These are phyloP conservation scores for Candida patagonica DNA, from an alignment of 805 yeast species.

Conservation along the genomic window DNA sequence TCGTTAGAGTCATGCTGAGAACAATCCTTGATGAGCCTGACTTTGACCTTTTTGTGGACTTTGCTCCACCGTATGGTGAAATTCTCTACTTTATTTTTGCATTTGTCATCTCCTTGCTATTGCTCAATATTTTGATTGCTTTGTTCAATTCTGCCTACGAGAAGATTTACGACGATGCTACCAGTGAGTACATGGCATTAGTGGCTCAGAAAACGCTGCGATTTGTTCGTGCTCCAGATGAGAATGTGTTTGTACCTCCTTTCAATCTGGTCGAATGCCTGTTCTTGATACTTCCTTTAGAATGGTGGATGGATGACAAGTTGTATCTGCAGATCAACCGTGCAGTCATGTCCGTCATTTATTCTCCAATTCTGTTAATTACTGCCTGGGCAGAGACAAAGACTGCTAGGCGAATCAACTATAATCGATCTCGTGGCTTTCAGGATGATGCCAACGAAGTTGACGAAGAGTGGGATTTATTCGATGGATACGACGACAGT, in stretches of 20 bases:
- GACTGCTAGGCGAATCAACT: slow-evolving; percentile 59
- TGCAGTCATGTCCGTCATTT: slow-evolving; percentile 52
- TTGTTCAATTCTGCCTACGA: slow-evolving; percentile 78
- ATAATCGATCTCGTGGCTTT: slow-evolving; percentile 53
- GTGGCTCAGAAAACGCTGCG: slow-evolving; percentile 77
- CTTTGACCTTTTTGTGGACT: slow-evolving; percentile 56
- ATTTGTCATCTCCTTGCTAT: slow-evolving; percentile 62
- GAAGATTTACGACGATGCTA: slow-evolving; percentile 70
- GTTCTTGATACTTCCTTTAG: slow-evolving; percentile 37
- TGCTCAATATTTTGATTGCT: slow-evolving; percentile 78
- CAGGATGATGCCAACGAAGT: slow-evolving; percentile 74
- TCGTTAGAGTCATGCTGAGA: slow-evolving; percentile 54
- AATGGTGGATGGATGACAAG: slow-evolving; percentile 28
- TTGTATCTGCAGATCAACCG: slow-evolving; percentile 40
- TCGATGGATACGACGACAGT: slow-evolving; percentile 55
- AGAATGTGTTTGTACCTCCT: slow-evolving; percentile 77
- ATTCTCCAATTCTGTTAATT: slow-evolving; percentile 55
- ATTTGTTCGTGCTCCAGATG: slow-evolving; percentile 83
- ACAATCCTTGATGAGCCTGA: slow-evolving; percentile 71
- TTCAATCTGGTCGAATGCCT: slow-evolving; percentile 62
- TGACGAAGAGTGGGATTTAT: slow-evolving; percentile 74
- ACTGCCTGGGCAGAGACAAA: slow-evolving; percentile 58
- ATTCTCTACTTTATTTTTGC: slow-evolving; percentile 68
- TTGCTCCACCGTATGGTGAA: slow-evolving; percentile 83
- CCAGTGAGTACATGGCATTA: slow-evolving; percentile 75